phyloP scores from a whole-genome alignment of 139 green algal genomes.

The Tetratostichococcus sp. region DNA sequence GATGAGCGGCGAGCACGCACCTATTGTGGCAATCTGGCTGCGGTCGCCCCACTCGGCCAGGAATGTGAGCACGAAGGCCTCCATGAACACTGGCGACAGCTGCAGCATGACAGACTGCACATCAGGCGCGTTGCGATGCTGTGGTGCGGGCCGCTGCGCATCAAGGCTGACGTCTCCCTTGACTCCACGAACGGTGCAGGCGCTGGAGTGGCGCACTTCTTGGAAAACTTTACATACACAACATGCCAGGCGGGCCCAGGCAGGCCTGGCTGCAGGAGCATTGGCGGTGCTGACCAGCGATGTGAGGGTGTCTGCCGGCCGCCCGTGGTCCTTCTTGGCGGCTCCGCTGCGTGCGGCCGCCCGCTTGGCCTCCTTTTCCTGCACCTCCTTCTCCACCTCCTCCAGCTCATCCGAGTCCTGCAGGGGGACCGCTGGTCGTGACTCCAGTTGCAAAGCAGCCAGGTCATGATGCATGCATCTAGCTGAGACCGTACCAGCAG shows the following conservation, averaged over 20 bases:
- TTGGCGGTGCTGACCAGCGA: not conserved
- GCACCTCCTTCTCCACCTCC: conserved; percentile 60
- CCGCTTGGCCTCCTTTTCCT: conserved; percentile 4
- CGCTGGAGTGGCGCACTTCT: too few relatives aligned
- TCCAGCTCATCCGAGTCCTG: conserved; percentile 65
- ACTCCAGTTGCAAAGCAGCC: too few relatives aligned
- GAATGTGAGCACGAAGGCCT: conserved; percentile 96
- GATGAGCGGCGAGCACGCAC: too few relatives aligned
- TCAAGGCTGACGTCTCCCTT: too few relatives aligned
- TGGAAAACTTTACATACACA: too few relatives aligned
- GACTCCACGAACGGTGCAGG: too few relatives aligned
- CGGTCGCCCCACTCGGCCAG: conserved; percentile 98
- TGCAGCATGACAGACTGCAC: conserved; percentile 40
- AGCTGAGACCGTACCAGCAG: too few relatives aligned
- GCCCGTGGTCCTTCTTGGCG: not conserved
- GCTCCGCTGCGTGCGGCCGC: not conserved
- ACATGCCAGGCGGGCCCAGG: too few relatives aligned
- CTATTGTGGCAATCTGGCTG: conserved; percentile 89
- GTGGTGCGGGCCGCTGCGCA: too few relatives aligned
- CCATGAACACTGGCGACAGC: conserved; percentile 85
- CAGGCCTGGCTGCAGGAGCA: too few relatives aligned
- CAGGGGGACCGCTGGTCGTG: not conserved
- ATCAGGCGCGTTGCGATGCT: too few relatives aligned
- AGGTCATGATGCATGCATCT: too few relatives aligned
- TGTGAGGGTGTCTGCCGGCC: not conserved